Evolutionary conservation across 2,329 filamentous ascomycete genomes (phyloP).

Genomic region (Sarocladium oryzae): DNA sequence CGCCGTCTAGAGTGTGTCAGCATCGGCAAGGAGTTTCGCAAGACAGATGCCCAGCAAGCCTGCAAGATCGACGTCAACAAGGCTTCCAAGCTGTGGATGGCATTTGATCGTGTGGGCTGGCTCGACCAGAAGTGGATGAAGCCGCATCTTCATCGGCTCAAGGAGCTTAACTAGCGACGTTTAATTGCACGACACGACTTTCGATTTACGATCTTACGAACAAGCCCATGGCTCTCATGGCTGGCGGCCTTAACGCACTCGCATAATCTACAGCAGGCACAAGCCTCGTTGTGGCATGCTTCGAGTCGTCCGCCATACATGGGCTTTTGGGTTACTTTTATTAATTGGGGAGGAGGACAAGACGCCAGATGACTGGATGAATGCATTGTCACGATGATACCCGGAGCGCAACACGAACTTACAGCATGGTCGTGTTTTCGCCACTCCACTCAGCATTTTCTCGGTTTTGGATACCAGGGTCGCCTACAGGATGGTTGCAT

Average conservation of each 20-base stretch:
- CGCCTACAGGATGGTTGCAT: conserved; percentile 19
- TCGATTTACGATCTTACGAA: conserved; percentile 9
- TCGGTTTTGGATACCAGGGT: conserved; percentile 14
- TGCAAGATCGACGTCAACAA: conserved; percentile 99
- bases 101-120: conserved; percentile 84
- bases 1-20: conserved; percentile 61
- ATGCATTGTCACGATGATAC: conserved; percentile 29
- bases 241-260: too few relatives aligned
- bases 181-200: conserved; percentile 11
- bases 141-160: conserved; percentile 22
- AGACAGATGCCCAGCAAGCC: conserved; percentile 93
- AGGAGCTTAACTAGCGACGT: conserved; percentile 9
- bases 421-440: conserved; percentile 18
- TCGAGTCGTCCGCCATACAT: too few relatives aligned
- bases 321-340: too few relatives aligned
- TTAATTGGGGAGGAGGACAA: conserved; percentile 8
- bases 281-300: too few relatives aligned
- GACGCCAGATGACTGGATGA: neutral
- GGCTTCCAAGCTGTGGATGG: conserved; percentile 84
- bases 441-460: conserved; percentile 30
- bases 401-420: conserved; percentile 31
- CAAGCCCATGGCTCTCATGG: too few relatives aligned
- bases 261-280: too few relatives aligned
- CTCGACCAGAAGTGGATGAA: conserved; percentile 50
- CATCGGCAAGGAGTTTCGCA: conserved; percentile 78